Evolutionary conservation across 805 yeast genomes (phyloP), one percentile per base, ranked within the genome.

Genomic region (Maudiozyma saulgeensis): DNA sequence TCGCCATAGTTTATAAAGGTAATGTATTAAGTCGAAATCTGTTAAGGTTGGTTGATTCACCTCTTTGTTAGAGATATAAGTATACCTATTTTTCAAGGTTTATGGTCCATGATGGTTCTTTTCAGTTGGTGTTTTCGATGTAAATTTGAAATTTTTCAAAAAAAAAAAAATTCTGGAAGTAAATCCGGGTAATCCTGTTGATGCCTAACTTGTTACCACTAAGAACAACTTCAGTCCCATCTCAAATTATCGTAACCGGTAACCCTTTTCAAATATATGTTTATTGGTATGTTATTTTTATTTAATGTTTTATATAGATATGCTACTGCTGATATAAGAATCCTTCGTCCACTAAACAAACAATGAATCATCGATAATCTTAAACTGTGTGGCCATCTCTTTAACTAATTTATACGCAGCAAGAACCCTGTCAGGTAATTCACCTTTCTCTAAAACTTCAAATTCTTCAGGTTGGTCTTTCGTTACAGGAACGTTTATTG

Each of bases 401-500:
- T 51, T 32, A n/a, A 65, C 49, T 16, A 60, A 16, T 6, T 26
- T 25, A 40, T 57, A 60, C 2, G 61, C 64, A 7, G 59, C 60
- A n/a, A 35, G 40, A 3, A 55, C 51, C 11, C 49, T 34, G 7
- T 35, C 39, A 5, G 62, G 61, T 23, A 53, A 42, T 40, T 45
- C 44, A 8, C 44, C 34, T n/a, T 28, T 40, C 13, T 26, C 32
- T 12, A 46, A 41, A 12, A 16, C 21, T 3, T 38, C 40, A 1
- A 49, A 25, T 34, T 32, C 51, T 6, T 43, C 46, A 18, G 43
- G 34, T 6, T 19, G 23, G 2, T 41, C 45, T 2, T 25, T 15
- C 3, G 50, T 47, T 32, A 79, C 58, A n/a, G 87, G 86, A 2
- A 81, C 71, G 54, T 83, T 82, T 57, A 77, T 72, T 3, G 84